These are phyloP conservation scores for Aspergillus fijiensis DNA, from an alignment of 2,329 filamentous ascomycete species.

Conservation along the genomic window DNA sequence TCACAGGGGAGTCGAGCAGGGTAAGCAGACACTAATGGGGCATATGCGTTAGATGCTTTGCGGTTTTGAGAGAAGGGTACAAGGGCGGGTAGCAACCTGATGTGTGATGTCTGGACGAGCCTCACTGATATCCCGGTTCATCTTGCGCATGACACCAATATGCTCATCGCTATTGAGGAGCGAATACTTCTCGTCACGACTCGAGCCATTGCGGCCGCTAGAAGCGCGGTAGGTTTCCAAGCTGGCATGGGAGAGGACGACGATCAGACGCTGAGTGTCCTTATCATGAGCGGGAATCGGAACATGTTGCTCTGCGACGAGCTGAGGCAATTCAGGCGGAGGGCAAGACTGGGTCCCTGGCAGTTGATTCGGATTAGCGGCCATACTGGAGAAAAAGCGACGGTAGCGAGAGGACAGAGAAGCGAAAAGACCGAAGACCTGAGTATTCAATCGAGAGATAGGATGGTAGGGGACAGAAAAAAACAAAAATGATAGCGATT, in stretches of 20 bases:
- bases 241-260: slow-evolving; percentile 94
- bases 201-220: slow-evolving; percentile 62
- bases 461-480: background rate
- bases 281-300: slow-evolving; percentile 85
- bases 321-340: slow-evolving; percentile 82
- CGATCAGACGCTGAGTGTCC: slow-evolving; percentile 85
- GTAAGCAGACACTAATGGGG: slow-evolving; percentile 81
- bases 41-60: slow-evolving; percentile 7
- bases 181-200: slow-evolving; percentile 90
- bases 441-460: background rate
- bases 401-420: background rate
- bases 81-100: slow-evolving; percentile 65
- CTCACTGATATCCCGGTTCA: slow-evolving; percentile 98
- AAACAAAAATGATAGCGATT: background rate
- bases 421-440: slow-evolving; percentile 3
- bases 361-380: slow-evolving; percentile 28
- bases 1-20: slow-evolving; percentile 94
- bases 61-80: background rate
- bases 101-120: slow-evolving; percentile 97
- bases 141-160: slow-evolving; percentile 98
- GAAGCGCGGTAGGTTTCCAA: slow-evolving; percentile 96
- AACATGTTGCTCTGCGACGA: slow-evolving; percentile 88
- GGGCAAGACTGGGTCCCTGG: slow-evolving; percentile 92
- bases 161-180: slow-evolving; percentile 98
- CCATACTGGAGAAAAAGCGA: slow-evolving; percentile 8